Conservation (phyloP, 768 basidiomycete species). For the Kwoniella heveanensis region DNA sequence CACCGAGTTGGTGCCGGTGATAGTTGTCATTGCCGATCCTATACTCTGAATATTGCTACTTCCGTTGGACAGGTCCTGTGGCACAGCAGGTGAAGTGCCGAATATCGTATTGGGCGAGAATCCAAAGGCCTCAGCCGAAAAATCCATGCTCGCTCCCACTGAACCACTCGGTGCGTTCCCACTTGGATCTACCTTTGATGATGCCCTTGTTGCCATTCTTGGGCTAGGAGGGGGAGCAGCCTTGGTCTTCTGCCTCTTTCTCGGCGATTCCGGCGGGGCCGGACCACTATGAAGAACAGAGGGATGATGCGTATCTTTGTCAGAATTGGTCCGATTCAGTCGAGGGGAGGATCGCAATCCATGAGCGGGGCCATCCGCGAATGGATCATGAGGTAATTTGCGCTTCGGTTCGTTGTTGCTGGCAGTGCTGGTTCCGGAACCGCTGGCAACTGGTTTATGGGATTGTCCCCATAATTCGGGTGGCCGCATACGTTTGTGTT, state of each 20-base stretch:
- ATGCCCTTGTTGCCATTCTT: conserved; percentile 25
- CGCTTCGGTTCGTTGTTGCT: conserved; percentile 11
- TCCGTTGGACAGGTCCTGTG: background rate
- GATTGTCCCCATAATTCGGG: conserved; percentile 38
- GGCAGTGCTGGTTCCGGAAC: background rate
- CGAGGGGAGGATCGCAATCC: conserved; percentile 33
- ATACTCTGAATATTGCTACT: background rate
- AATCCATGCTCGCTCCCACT: conserved; percentile 3
- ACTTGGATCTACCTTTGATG: conserved; percentile 10
- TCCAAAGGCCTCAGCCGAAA: conserved; percentile 22
- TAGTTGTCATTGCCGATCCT: background rate
- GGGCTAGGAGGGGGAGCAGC: conserved; percentile 27
- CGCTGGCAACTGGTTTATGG: conserved; percentile 9
- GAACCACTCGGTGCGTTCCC: background rate
- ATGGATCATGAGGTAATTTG: conserved; percentile 14
- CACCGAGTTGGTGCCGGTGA: conserved; percentile 3
- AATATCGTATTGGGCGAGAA: conserved; percentile 33
- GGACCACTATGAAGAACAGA: background rate
- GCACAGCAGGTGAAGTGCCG: conserved; percentile 36
- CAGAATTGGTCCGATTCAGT: conserved; percentile 17
- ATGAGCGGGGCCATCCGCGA: conserved; percentile 20
- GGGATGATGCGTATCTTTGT: conserved; percentile 5
- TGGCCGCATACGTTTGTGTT: conserved; percentile 48
- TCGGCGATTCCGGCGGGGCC: conserved; percentile 23
- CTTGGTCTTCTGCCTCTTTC: conserved; percentile 26